phyloP scores from a whole-genome alignment of 2,329 filamentous ascomycete genomes.

The Lasiodiplodia theobromae region DNA sequence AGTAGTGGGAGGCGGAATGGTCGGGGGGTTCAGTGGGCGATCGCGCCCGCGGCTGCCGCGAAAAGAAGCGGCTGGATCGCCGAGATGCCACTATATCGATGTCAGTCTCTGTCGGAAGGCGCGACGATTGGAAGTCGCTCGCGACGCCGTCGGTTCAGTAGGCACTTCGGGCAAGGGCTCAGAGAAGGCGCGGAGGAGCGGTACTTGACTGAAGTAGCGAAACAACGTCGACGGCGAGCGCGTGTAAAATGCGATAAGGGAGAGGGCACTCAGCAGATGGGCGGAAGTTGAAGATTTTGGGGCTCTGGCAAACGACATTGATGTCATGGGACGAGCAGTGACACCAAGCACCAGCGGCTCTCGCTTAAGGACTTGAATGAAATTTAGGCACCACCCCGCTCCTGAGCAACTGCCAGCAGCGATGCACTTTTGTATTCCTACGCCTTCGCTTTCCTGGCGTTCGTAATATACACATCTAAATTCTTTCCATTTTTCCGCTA shows the following conservation, averaged over 20 bases:
- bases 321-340: slow-evolving; percentile 3
- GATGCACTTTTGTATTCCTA: slow-evolving; percentile 20
- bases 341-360: slow-evolving; percentile 16
- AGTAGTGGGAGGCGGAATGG: neutral
- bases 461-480: slow-evolving; percentile 20
- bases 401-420: neutral
- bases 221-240: neutral
- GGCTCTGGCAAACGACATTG: slow-evolving; percentile 1
- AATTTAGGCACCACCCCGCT: slow-evolving; percentile 8
- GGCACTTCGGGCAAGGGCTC: neutral
- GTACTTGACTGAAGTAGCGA: neutral
- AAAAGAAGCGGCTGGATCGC: neutral
- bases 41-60: slow-evolving; percentile 3
- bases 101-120: neutral
- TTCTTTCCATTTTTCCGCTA: slow-evolving; percentile 14
- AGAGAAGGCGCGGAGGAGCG: neutral
- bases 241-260: neutral
- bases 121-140: neutral
- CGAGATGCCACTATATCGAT: neutral
- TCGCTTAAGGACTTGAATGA: slow-evolving; percentile 1
- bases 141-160: neutral
- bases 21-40: neutral
- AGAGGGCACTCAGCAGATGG: neutral
- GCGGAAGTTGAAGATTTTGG: neutral
- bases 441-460: slow-evolving; percentile 21